Evolutionary conservation across 2,329 filamentous ascomycete genomes (phyloP).

Genomic region (Pseudogymnoascus pannorum): DNA sequence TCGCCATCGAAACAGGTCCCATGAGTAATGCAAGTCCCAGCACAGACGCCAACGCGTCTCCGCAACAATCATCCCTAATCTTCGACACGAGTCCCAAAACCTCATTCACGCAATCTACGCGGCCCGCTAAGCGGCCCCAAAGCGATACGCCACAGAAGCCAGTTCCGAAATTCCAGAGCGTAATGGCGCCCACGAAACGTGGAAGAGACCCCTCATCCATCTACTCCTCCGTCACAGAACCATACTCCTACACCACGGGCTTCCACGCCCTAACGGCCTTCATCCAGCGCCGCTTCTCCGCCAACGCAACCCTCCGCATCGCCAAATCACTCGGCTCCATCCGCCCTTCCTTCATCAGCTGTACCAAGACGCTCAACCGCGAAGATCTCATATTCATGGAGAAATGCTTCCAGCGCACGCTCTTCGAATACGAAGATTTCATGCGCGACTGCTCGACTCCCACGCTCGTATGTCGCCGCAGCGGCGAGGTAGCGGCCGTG

Average conservation of each 20-base stretch:
- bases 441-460: constrained; percentile 83
- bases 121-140: constrained; percentile 22
- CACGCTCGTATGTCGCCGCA: constrained; percentile 83
- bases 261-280: constrained; percentile 84
- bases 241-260: constrained; percentile 82
- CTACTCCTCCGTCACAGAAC: constrained; percentile 82
- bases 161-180: constrained; percentile 23
- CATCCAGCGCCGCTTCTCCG: constrained; percentile 69
- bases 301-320: constrained; percentile 71
- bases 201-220: constrained; percentile 72
- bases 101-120: constrained; percentile 18
- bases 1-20: constrained; percentile 57
- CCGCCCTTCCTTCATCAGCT: constrained; percentile 86
- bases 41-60: constrained; percentile 55
- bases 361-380: constrained; percentile 77
- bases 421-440: constrained; percentile 90
- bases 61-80: constrained; percentile 44
- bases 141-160: constrained; percentile 14
- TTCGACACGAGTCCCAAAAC: constrained; percentile 50
- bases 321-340: constrained; percentile 84
- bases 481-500: constrained; percentile 88
- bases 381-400: constrained; percentile 97
- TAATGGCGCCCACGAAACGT: constrained; percentile 39
- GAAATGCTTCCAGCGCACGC: constrained; percentile 86
- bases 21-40: constrained; percentile 56